These are phyloP conservation scores for Sporothrix euskadiensis DNA, from an alignment of 2,329 filamentous ascomycete genomes.

Conservation along the genomic window DNA sequence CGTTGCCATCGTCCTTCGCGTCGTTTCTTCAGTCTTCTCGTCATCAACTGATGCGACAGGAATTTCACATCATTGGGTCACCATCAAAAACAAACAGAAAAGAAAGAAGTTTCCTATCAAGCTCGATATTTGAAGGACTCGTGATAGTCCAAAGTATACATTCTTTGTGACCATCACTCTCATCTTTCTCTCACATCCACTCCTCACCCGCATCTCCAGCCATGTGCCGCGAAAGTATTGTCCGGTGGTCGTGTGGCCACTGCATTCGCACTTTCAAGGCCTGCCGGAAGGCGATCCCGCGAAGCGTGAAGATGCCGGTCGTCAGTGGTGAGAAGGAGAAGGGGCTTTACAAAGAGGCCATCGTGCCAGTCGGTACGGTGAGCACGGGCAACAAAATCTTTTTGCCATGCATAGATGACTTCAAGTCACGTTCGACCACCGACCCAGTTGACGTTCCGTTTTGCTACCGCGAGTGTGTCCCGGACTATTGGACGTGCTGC, in stretches of 20 bases:
- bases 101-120: neutral
- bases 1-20: neutral
- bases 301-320: neutral
- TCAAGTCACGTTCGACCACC: neutral
- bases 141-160: neutral
- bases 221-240: neutral
- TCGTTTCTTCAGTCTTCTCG: neutral
- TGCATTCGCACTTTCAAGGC: neutral
- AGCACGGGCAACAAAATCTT: neutral
- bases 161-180: neutral
- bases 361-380: neutral
- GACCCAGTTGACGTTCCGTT: neutral
- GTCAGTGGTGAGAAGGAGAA: neutral
- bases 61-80: neutral
- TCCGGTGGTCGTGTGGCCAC: neutral
- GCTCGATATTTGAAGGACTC: neutral
- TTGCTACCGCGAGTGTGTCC: neutral
- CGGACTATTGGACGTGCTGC: conserved; percentile 11
- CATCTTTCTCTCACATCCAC: neutral
- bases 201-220: neutral
- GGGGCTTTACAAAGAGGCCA: neutral
- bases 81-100: neutral
- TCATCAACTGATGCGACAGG: neutral
- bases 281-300: neutral
- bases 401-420: neutral